phyloP scores from a whole-genome alignment of 257 asterid species.

The Primulina eburnea region DNA sequence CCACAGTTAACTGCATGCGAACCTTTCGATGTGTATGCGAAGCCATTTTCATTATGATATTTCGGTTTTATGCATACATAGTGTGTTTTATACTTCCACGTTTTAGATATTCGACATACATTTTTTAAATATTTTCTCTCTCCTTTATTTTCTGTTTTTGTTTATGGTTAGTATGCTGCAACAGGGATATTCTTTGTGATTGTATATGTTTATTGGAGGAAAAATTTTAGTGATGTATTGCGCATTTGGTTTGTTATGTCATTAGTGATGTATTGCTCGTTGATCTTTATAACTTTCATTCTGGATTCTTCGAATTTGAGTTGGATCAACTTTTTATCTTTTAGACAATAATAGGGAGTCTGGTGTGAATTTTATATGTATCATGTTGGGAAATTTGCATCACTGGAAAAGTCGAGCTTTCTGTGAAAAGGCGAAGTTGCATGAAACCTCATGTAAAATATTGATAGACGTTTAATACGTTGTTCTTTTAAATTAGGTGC shows the following conservation, averaged over 20 bases:
- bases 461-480: no score
- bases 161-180: conserved; percentile 1
- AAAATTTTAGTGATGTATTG: no score
- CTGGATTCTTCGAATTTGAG: no score
- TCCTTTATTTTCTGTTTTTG: background rate
- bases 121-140: background rate
- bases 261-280: background rate
- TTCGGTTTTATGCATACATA: background rate
- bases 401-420: no score
- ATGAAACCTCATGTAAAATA: no score
- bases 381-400: no score
- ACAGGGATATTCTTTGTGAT: background rate
- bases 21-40: conserved; percentile 75
- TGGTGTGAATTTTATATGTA: no score
- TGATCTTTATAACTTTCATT: no score
- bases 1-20: conserved; percentile 82
- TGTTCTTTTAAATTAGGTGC: no score
- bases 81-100: background rate
- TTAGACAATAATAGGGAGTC: no score
- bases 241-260: background rate
- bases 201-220: background rate
- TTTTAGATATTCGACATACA: background rate
- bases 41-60: conserved; percentile 82
- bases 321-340: no score
- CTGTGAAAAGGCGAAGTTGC: no score